Base-by-base conservation (phyloP, 2,329 filamentous ascomycete genomes). In the Tolypocladium tropicale region DNA sequence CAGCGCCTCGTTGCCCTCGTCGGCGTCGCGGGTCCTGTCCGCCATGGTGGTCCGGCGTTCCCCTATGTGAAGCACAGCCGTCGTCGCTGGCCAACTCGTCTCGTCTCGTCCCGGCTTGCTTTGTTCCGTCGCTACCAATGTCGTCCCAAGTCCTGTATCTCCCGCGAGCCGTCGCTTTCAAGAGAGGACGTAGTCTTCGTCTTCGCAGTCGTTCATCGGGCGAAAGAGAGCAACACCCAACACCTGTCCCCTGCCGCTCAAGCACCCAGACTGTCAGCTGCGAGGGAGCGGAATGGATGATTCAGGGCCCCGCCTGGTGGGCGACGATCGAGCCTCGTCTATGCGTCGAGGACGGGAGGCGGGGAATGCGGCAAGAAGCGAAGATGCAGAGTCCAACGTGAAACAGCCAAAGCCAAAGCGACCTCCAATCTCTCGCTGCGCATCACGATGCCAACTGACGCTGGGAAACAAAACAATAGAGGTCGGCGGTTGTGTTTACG, bases 1-100 rank as follows among this genome's bases (percentile, higher is more conserved):
- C 39, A 73, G 80, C 37, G 77, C 76, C 67, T 81, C 81, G 59
- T 80, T 77, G 61, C 64, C 62, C 50, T 75, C 72, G 41, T 78
- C 74, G 52, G 74, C 70, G 28, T 78, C 75, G 56, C 74, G 74
- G 54, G 76, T 72, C 58, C 73, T 72, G 64, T 78, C 76, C 57
- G 74, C 73, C 79, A 82, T 82, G 58, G 49, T 64, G 60, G 53
- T n/a, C 28, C 46, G 32, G 32, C 46, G 46, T 32, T 49, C 6
- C 46, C 9, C 46, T 3, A 10, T n/a, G 28, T 21, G 9, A 12
- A 21, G 16, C 43, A 25, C 25, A 43, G 14, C 25, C 16, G 43
- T 6, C 23, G 43, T 48, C 25, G 43, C 30, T 4, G 46, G 30
- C 7, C n/a, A n/a, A n/a, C 16, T 12, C 6, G 46, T 7, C 32